phyloP scores from a whole-genome alignment of 2,329 filamentous ascomycete species.

The Fusarium pseudoanthophilum region DNA sequence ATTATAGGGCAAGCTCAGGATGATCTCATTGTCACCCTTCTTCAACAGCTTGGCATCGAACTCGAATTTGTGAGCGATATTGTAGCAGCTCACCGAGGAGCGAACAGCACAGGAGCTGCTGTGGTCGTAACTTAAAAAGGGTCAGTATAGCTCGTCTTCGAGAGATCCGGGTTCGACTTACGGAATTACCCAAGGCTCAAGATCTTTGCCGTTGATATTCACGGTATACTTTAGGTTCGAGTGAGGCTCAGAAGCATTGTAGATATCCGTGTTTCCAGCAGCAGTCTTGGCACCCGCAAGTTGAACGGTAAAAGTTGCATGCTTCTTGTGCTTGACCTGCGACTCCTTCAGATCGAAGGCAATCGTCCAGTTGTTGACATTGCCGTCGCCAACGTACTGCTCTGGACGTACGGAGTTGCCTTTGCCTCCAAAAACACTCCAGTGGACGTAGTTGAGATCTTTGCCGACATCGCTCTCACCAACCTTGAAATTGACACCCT shows the following conservation, averaged over 20 bases:
- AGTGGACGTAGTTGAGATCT: conserved; percentile 73
- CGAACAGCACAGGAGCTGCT: conserved; percentile 67
- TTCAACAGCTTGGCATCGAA: conserved; percentile 62
- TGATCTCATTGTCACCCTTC: conserved; percentile 64
- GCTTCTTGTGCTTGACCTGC: conserved; percentile 53
- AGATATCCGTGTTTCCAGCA: conserved; percentile 70
- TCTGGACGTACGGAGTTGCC: conserved; percentile 59
- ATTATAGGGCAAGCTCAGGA: conserved; percentile 68
- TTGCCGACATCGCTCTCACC: conserved; percentile 59
- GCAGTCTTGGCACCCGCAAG: conserved; percentile 70
- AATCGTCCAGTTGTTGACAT: conserved; percentile 70
- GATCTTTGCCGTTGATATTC: conserved; percentile 53
- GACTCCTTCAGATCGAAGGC: conserved; percentile 59
- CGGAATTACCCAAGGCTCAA: conserved; percentile 67
- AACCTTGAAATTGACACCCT: conserved; percentile 67
- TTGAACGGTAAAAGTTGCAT: conserved; percentile 70
- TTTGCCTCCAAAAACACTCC: conserved; percentile 70
- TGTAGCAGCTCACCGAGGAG: conserved; percentile 70
- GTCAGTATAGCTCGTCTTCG: background rate
- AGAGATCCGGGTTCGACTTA: conserved; percentile 41
- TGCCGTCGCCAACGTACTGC: conserved; percentile 55
- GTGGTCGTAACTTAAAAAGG: conserved; percentile 30
- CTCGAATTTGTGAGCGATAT: conserved; percentile 67
- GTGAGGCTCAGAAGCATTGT: conserved; percentile 63
- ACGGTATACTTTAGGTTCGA: conserved; percentile 63